These are phyloP conservation scores for Penicillium manginii DNA, from an alignment of 495 filamentous ascomycete genomes.

Conservation along the genomic window DNA sequence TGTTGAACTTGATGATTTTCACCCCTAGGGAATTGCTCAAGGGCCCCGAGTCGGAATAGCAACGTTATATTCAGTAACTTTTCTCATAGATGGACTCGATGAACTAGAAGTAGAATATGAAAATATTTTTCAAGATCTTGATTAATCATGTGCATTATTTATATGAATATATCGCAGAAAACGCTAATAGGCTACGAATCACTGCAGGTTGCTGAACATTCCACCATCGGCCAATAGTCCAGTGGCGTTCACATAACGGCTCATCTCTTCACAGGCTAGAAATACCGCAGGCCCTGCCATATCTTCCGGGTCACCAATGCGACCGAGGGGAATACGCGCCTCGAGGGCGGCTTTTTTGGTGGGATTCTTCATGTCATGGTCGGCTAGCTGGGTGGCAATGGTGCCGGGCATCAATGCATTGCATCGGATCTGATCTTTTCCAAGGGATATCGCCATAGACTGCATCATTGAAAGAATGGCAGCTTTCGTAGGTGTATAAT, in stretches of 20 bases:
- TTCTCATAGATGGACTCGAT: no score
- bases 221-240: slow-evolving; percentile 32
- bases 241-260: slow-evolving; percentile 32
- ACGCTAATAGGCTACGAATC: not conserved
- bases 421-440: slow-evolving; percentile 34
- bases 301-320: slow-evolving; percentile 36
- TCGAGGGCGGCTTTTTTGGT: slow-evolving; percentile 77
- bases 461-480: slow-evolving; percentile 52
- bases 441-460: slow-evolving; percentile 37
- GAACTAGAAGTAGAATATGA: no score
- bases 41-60: no score
- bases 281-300: slow-evolving; percentile 39
- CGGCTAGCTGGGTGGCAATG: slow-evolving; percentile 58
- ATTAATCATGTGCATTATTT: no score
- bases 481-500: slow-evolving; percentile 54
- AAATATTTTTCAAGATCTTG: no score
- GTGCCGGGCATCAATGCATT: slow-evolving; percentile 36
- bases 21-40: no score
- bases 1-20: no score
- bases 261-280: slow-evolving; percentile 35
- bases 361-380: slow-evolving; percentile 63
- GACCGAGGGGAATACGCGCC: slow-evolving; percentile 72
- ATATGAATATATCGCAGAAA: no score
- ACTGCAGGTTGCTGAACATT: slow-evolving; percentile 32
- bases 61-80: no score